Evolutionary conservation across 176 grass and related monocot species (phyloP).

Genomic region (Thalia dealbata): DNA sequence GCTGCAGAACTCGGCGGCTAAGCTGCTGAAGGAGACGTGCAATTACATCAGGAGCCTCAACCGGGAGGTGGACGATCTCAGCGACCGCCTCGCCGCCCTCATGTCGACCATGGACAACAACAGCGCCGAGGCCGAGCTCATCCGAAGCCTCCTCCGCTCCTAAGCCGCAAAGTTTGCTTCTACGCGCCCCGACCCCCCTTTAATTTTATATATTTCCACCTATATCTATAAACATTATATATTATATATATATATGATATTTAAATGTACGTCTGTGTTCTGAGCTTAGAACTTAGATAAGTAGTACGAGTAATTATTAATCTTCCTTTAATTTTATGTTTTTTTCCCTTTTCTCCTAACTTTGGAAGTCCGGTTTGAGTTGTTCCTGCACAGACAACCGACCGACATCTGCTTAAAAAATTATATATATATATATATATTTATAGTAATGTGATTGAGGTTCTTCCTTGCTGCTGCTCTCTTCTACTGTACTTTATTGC

Average conservation of each 20-base stretch:
- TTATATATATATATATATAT: no score
- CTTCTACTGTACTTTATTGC: neutral
- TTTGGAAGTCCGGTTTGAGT: constrained; percentile 64
- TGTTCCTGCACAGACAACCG: constrained; percentile 76
- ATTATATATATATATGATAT: neutral
- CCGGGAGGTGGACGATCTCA: constrained; percentile 63
- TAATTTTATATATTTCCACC: neutral
- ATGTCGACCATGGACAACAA: constrained; percentile 44
- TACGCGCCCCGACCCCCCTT: no score
- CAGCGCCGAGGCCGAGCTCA: constrained; percentile 56
- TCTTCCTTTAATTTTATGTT: neutral
- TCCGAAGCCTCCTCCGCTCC: constrained; percentile 47
- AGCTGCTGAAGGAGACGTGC: constrained; percentile 70
- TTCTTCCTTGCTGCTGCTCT: constrained; percentile 10
- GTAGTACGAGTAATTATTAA: neutral
- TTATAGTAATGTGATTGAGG: constrained; percentile 25
- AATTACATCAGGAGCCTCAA: constrained; percentile 72
- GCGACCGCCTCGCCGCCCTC: constrained; percentile 53
- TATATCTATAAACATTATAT: neutral
- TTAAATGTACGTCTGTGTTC: neutral
- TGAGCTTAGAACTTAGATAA: neutral
- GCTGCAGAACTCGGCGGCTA: constrained; percentile 45
- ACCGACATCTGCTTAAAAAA: constrained; percentile 70
- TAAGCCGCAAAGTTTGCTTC: neutral
- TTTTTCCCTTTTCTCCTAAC: constrained; percentile 24